A percentile compares a stretch with the other conserved stretches of the same genome.
phyloP scores from a whole-genome alignment of 768 basidiomycete species.

The Panus rudis region DNA sequence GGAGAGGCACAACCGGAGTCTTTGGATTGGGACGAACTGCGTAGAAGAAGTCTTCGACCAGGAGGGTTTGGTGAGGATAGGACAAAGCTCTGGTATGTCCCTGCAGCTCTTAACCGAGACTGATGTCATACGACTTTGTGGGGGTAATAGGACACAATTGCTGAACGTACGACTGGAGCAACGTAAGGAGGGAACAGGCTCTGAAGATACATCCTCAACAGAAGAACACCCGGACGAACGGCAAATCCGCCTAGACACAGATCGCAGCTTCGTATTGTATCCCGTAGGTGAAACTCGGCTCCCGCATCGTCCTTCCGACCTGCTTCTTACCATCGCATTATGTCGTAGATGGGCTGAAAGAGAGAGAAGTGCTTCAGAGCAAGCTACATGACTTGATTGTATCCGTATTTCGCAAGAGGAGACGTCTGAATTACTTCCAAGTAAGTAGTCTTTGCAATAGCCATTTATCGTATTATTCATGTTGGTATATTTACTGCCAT shows the following conservation, averaged over 20 bases:
- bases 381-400: conserved; percentile 70
- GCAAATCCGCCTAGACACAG: conserved; percentile 84
- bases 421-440: conserved; percentile 79
- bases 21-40: conserved; percentile 7
- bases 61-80: conserved; percentile 7
- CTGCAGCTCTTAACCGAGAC: too few relatives aligned
- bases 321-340: too few relatives aligned
- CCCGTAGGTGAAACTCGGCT: conserved; percentile 71
- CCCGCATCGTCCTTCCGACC: too few relatives aligned
- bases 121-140: neutral
- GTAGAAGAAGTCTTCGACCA: conserved; percentile 5
- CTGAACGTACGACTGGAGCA: conserved; percentile 1
- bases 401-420: conserved; percentile 63
- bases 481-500: neutral
- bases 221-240: conserved; percentile 67
- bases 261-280: conserved; percentile 90
- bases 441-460: conserved; percentile 26
- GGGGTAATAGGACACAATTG: conserved; percentile 4
- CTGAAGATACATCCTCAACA: neutral
- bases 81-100: conserved; percentile 6
- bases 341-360: conserved; percentile 13
- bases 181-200: neutral
- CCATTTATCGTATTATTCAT: neutral
- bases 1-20: too few relatives aligned
- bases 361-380: conserved; percentile 52